Percentiles rank a stretch among this genome's conserved stretches.
Conservation (phyloP, 495 filamentous ascomycete species). For the Saxophila tyrrhenica region DNA sequence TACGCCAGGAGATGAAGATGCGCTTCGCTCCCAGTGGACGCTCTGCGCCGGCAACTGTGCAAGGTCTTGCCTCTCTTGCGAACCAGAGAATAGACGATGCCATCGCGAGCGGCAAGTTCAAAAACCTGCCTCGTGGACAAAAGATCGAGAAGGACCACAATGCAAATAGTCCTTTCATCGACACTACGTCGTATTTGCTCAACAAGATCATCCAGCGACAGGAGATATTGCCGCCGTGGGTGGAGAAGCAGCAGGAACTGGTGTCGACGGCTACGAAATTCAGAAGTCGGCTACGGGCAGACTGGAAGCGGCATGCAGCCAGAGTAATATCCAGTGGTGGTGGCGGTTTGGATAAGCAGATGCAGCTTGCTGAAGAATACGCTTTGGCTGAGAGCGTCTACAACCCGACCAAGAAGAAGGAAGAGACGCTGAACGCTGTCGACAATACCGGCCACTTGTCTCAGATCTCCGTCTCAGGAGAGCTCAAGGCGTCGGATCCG, state of each 20-base stretch:
- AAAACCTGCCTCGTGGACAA: constrained; percentile 73
- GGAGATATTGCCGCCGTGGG: constrained; percentile 75
- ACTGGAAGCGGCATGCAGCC: constrained; percentile 83
- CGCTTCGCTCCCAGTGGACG: constrained; percentile 64
- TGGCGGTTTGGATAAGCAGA: constrained; percentile 65
- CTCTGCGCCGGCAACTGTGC: constrained; percentile 63
- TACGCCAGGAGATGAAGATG: constrained; percentile 63
- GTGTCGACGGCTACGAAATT: constrained; percentile 57
- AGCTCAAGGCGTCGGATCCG: constrained; percentile 20
- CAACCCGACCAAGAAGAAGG: constrained; percentile 35
- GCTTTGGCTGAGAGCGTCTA: constrained; percentile 55
- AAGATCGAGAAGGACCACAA: constrained; percentile 67
- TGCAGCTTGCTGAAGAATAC: constrained; percentile 58
- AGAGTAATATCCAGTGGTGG: constrained; percentile 69
- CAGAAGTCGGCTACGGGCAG: constrained; percentile 57
- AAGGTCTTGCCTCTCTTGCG: constrained; percentile 70
- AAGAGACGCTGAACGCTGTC: constrained; percentile 38
- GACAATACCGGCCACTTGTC: constrained; percentile 32
- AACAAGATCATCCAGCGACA: constrained; percentile 98
- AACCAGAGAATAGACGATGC: constrained; percentile 94
- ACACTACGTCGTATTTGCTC: constrained; percentile 96
- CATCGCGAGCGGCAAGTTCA: constrained; percentile 83
- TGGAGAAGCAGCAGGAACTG: constrained; percentile 95
- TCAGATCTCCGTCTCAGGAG: constrained; percentile 36
- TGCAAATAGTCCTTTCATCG: constrained; percentile 78